Base-by-base conservation (phyloP, 345 rosid species). In the Leavenworthia alabamica region DNA sequence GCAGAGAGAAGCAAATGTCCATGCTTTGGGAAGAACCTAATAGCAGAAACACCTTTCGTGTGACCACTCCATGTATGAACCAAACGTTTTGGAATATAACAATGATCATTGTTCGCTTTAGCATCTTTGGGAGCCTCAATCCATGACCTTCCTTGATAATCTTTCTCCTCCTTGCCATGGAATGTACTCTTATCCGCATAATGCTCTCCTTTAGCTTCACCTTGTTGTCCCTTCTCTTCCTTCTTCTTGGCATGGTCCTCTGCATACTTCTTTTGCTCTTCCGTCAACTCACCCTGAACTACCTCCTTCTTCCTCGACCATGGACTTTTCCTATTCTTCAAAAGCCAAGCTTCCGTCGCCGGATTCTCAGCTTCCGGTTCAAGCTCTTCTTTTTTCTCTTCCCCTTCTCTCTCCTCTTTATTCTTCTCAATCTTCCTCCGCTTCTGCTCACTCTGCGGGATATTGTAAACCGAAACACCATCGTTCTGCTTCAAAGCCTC, bases 1-100 rank as follows among this genome's bases (percentile, higher is more conserved):
- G 96, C 99, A 9, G 99, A 93, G 52, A 93, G 97, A 69, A 93
- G 86, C 71, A 93, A 87, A 79, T 93, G 99, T 7, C 99, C 97
- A n/a, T 79, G 61, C 65, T 87, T 89, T 43, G 99, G 99, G 80
- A 93, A 89, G 73, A 93, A 93, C 56, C 95, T 56, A 68, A 93
- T 93, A 5, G 97, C 96, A 0, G 87, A 75, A 60, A 85, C 96
- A 46, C 96, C 96, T 71, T 81, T 85, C 6, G 92, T 85, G 52
- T 85, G 96, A 44, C 96, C 96, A 57, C 92, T 88, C 92, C 92
- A 88, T 27, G 96, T 85, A 60, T 87, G 95, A 67, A 85, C 84
- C 72, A 85, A 60, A 62, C 89, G 80, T 78, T 85, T 88, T 0
- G 96, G 96, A 29, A 83, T 82, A 46, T 83, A 93, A 46, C 99